phyloP scores from a whole-genome alignment of 192 early-diverging fungal species.

The Umbelopsis sp. region DNA sequence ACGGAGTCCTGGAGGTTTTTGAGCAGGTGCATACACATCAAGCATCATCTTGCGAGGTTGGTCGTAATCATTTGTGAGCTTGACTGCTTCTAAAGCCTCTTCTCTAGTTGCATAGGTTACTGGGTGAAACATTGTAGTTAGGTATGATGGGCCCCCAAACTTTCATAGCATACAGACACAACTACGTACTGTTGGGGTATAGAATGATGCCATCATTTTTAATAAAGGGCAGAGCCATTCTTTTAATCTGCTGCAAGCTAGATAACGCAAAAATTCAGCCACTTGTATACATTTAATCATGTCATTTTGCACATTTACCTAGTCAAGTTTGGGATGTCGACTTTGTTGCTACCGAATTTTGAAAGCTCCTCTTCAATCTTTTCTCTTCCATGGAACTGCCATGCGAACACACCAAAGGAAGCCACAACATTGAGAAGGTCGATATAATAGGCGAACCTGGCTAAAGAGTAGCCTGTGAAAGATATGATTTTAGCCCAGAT shows the following conservation, averaged over 20 bases:
- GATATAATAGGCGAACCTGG: slow-evolving; percentile 12
- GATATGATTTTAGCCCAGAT: background rate
- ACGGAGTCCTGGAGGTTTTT: background rate
- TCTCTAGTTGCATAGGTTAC: slow-evolving; percentile 34
- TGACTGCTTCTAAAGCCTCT: slow-evolving; percentile 21
- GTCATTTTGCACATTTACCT: background rate
- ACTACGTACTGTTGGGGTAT: background rate
- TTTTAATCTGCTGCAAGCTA: slow-evolving; percentile 3
- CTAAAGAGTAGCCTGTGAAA: slow-evolving; percentile 18
- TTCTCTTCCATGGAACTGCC: background rate
- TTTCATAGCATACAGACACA: background rate
- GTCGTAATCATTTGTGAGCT: slow-evolving; percentile 22
- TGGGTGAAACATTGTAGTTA: background rate
- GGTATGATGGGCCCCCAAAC: background rate
- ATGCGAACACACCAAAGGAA: slow-evolving; percentile 5
- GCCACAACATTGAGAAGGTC: slow-evolving; percentile 13
- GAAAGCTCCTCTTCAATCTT: background rate
- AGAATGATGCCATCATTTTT: slow-evolving; percentile 14
- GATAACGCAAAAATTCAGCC: no score
- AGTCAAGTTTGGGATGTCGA: background rate
- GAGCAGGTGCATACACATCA: slow-evolving; percentile 19
- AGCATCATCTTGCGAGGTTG: slow-evolving; percentile 32
- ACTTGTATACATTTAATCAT: background rate
- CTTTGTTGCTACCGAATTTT: background rate
- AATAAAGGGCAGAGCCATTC: background rate